These are phyloP conservation scores for Tylopilus vinaceipallidus DNA, from an alignment of 768 basidiomycete genomes.

Conservation along the genomic window DNA sequence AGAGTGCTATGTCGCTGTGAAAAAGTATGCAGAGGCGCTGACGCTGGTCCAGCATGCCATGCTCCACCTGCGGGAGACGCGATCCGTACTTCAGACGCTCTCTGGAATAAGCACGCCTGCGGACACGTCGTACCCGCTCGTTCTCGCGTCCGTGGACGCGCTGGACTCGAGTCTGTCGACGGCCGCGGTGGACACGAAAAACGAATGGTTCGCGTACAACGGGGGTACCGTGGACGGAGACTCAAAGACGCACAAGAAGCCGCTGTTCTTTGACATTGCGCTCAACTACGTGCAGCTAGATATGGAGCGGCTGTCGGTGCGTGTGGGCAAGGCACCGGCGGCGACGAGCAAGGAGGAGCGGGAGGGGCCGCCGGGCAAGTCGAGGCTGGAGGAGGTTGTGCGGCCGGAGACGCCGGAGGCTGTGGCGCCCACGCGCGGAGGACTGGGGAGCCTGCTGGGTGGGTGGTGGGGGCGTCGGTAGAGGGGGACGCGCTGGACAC, in stretches of 20 bases:
- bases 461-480: conserved; percentile 73
- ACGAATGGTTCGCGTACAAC: conserved; percentile 77
- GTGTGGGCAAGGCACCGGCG: conserved; percentile 58
- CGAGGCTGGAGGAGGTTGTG: conserved; percentile 55
- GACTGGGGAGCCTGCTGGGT: conserved; percentile 66
- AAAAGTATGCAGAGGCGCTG: conserved; percentile 71
- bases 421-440: conserved; percentile 43
- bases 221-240: conserved; percentile 55
- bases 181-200: conserved; percentile 55
- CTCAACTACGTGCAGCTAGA: conserved; percentile 89
- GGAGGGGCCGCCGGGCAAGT: conserved; percentile 37
- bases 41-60: conserved; percentile 67
- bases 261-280: conserved; percentile 91
- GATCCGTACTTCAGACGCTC: conserved; percentile 49
- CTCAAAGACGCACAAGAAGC: conserved; percentile 65
- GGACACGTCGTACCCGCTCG: conserved; percentile 54
- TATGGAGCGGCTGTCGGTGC: conserved; percentile 69
- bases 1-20: conserved; percentile 66
- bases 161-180: conserved; percentile 52
- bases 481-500: background rate
- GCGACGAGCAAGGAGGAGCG: conserved; percentile 15
- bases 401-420: conserved; percentile 50
- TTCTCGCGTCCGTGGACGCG: conserved; percentile 38
- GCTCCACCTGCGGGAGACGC: conserved; percentile 73
- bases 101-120: conserved; percentile 40